These are phyloP conservation scores for Aspergillus bombycis DNA, from an alignment of 2,329 filamentous ascomycete genomes.

Conservation along the genomic window DNA sequence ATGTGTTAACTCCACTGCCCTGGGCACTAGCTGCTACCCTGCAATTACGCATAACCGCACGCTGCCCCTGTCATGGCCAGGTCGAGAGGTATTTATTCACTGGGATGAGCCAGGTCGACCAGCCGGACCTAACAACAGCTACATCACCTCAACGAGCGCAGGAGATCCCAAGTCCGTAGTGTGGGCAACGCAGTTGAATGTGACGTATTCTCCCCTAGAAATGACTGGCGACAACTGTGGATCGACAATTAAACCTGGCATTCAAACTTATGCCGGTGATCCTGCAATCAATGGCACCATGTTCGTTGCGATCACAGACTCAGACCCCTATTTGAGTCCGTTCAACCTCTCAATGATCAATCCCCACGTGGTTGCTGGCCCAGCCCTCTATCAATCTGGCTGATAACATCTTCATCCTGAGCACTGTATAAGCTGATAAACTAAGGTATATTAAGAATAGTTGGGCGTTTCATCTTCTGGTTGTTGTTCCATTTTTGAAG, in stretches of 20 bases:
- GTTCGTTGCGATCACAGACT: conserved; percentile 76
- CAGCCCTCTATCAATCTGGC: conserved; percentile 77
- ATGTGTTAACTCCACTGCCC: too few species aligned
- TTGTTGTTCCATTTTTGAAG: not conserved
- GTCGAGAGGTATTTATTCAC: conserved; percentile 67
- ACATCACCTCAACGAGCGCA: conserved; percentile 66
- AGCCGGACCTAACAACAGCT: conserved; percentile 81
- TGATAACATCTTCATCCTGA: conserved; percentile 44
- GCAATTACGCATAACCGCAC: conserved; percentile 70
- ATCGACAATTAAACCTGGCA: conserved; percentile 73
- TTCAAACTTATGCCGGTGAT: conserved; percentile 68
- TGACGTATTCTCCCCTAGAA: conserved; percentile 69
- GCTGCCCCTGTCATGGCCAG: conserved; percentile 73
- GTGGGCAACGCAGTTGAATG: conserved; percentile 77
- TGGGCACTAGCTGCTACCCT: conserved; percentile 37
- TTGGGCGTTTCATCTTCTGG: not conserved
- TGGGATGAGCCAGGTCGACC: conserved; percentile 72
- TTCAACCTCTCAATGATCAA: conserved; percentile 77
- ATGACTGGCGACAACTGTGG: conserved; percentile 57
- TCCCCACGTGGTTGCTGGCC: conserved; percentile 70
- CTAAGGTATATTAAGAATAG: not conserved
- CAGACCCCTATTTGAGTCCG: conserved; percentile 66
- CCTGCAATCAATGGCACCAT: conserved; percentile 76
- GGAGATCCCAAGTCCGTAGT: conserved; percentile 66
- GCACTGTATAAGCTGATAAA: not conserved